Percentiles rank a stretch among this genome's conserved stretches.
These are phyloP conservation scores for Aspergillus spinulosporus DNA, from an alignment of 2,329 filamentous ascomycete genomes.

Conservation along the genomic window DNA sequence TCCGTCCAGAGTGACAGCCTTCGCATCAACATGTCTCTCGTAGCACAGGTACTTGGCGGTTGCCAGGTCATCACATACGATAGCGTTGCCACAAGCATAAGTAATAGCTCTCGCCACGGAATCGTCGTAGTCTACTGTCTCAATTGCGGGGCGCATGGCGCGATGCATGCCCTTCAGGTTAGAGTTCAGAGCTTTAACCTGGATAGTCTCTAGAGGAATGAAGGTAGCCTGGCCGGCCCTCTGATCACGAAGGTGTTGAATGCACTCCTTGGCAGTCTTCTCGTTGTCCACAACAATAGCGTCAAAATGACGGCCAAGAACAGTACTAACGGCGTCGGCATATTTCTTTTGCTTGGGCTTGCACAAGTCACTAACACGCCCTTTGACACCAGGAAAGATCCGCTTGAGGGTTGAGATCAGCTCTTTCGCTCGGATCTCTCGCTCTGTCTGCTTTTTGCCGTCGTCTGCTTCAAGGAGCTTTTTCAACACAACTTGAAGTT, in stretches of 20 bases:
- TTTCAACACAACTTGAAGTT: constrained; percentile 75
- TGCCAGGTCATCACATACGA: constrained; percentile 85
- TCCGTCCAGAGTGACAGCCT: constrained; percentile 93
- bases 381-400: constrained; percentile 87
- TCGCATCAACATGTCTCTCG: constrained; percentile 78
- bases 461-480: constrained; percentile 85
- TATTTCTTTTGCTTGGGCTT: constrained; percentile 97
- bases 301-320: constrained; percentile 90
- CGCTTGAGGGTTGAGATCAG: constrained; percentile 83
- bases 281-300: constrained; percentile 93
- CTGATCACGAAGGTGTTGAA: constrained; percentile 90
- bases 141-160: constrained; percentile 82
- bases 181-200: constrained; percentile 86
- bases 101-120: constrained; percentile 87
- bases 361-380: constrained; percentile 86
- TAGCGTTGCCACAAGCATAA: constrained; percentile 90
- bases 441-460: constrained; percentile 80
- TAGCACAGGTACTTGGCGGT: constrained; percentile 91
- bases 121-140: constrained; percentile 91
- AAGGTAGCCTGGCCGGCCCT: constrained; percentile 86
- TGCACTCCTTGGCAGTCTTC: constrained; percentile 90
- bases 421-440: constrained; percentile 76
- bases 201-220: constrained; percentile 94
- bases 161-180: constrained; percentile 86
- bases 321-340: constrained; percentile 87